Percentiles rank a stretch among this genome's conserved stretches.
Conservation (phyloP, 352 stramenopile genomes). For the Phytophthora kernoviae region DNA sequence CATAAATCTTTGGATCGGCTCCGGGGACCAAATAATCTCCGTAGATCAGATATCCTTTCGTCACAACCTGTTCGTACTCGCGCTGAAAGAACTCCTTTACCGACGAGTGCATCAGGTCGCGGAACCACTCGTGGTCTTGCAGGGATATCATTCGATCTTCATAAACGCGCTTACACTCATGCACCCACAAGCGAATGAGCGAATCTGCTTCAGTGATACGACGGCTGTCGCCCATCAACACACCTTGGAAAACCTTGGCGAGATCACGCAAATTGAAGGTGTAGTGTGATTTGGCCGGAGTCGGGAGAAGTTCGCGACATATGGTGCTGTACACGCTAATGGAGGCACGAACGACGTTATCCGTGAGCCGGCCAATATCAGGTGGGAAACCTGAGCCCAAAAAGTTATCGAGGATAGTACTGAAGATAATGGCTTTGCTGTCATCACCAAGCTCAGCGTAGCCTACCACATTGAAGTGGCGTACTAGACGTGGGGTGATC, state of each 20-base stretch:
- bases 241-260: slow-evolving; percentile 93
- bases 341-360: slow-evolving; percentile 80
- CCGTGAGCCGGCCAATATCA: slow-evolving; percentile 62
- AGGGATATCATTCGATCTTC: slow-evolving; percentile 93
- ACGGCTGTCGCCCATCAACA: slow-evolving; percentile 87
- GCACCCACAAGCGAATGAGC: slow-evolving; percentile 91
- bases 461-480: slow-evolving; percentile 94
- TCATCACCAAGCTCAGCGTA: slow-evolving; percentile 91
- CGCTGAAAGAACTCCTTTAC: slow-evolving; percentile 80
- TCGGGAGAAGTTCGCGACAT: slow-evolving; percentile 89
- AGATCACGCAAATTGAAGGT: slow-evolving; percentile 96
- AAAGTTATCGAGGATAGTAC: slow-evolving; percentile 92
- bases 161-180: slow-evolving; percentile 95
- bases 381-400: slow-evolving; percentile 38
- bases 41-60: slow-evolving; percentile 74
- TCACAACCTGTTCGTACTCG: slow-evolving; percentile 84
- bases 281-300: slow-evolving; percentile 95
- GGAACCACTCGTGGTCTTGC: slow-evolving; percentile 93
- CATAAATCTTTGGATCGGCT: slow-evolving; percentile 86
- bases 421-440: slow-evolving; percentile 93
- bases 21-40: slow-evolving; percentile 84
- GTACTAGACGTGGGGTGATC: slow-evolving; percentile 90
- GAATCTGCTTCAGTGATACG: slow-evolving; percentile 61
- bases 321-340: slow-evolving; percentile 94
- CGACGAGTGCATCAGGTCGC: slow-evolving; percentile 64